Percentiles rank a stretch among this genome's conserved stretches.
Conservation (phyloP, 179 eudicot genomes). For the Actinidia arguta region DNA sequence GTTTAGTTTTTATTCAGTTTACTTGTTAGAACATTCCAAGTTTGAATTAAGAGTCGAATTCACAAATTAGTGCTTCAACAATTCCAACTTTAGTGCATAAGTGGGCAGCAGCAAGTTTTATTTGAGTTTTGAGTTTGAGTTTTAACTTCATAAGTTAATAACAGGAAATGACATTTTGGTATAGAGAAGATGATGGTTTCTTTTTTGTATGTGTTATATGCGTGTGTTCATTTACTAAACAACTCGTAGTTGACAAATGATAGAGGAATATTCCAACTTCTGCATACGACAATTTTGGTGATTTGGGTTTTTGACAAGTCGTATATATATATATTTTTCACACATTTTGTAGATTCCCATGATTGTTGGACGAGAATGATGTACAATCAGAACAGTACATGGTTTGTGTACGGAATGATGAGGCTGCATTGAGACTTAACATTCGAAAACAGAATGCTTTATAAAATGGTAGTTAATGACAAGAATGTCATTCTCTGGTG, state of each 20-base stretch:
- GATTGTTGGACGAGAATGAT: no score
- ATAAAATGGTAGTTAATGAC: no score
- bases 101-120: background rate
- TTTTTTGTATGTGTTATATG: background rate
- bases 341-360: no score
- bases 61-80: background rate
- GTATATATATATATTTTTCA: background rate
- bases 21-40: background rate
- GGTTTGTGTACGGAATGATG: no score
- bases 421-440: no score
- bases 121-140: background rate
- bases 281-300: background rate
- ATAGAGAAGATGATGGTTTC: background rate
- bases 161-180: background rate
- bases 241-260: no score
- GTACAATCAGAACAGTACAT: no score
- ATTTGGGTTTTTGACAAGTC: conserved; percentile 5
- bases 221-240: background rate
- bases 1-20: background rate
- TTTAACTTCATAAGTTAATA: background rate
- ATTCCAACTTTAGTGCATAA: background rate
- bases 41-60: background rate
- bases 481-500: background rate
- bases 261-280: background rate
- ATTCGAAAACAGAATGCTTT: no score